Base-by-base conservation (phyloP, 306 rosid species). In the Corylus americana region DNA sequence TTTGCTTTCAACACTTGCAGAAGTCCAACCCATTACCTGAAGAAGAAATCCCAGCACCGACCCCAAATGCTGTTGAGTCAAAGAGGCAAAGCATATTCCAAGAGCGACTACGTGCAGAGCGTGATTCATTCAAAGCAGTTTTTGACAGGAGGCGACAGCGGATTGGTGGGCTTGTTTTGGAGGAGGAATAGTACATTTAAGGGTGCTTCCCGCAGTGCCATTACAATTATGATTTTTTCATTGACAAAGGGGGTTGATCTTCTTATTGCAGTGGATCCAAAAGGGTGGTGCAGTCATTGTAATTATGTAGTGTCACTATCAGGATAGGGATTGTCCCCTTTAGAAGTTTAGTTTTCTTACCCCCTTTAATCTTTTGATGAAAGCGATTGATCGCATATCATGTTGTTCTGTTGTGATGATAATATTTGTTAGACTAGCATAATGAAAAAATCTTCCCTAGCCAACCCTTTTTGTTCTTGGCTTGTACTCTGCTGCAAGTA, bases 101-200 rank as follows among this genome's bases (percentile, higher is more conserved):
- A 83, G 98, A 91, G 83, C 89, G 81, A 78, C 82, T 95, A 45
- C 93, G 88, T 13, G 99, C 97, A 39, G 99, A 95, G 83, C 91
- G 80, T 3, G 96, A 91, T 79, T 91, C 96, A 14, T 95, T 95
- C 81, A 95, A 91, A 82, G 98, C 92, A 44, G 94, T 88, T 68
- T 95, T 95, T 86, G 94, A 89, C 39, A 84, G 87, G 85, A 87
- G 94, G 80, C 91, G 96, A 14, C 97, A 87, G 55, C 85, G 96
- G 55, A 86, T 92, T 45, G 94, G 97, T 6, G 97, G 98, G 50
- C 90, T 92, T 71, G 90, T 74, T 61, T 76, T 63, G 83, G 98
- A 91, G 45, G 98, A 94, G 44, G 89, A 90, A 54, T 88, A 85
- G 83, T 68, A 22, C 63, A 79, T 55, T 74, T 74, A 74, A 45